Conservation (phyloP, 2,329 filamentous ascomycete genomes). For the Beauveria asiatica region DNA sequence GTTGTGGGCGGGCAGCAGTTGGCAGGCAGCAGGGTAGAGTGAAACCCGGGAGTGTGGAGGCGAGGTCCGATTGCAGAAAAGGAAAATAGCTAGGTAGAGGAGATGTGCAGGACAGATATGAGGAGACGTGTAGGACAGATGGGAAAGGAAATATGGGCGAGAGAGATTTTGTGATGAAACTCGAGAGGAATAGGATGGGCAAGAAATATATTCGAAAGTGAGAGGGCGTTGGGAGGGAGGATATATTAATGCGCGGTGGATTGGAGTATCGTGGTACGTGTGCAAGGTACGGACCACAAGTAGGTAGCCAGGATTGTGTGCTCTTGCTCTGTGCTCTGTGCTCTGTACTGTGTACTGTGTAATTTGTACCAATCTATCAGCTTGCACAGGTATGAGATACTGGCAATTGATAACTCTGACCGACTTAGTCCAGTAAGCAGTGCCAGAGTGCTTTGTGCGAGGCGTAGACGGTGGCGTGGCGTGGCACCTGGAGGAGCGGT, state of each 20-base stretch:
- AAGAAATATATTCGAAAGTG: neutral
- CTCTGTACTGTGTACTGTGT: too few species aligned
- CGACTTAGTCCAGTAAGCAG: too few species aligned
- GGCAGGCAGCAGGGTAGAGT: neutral
- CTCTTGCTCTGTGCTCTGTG: too few species aligned
- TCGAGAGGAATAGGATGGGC: neutral
- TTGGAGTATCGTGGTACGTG: neutral
- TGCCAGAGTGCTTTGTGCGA: neutral
- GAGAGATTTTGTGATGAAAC: too few species aligned
- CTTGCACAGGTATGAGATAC: too few species aligned
- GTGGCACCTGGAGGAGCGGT: neutral
- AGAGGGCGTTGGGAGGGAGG: neutral
- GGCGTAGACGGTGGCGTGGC: neutral
- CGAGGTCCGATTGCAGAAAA: neutral
- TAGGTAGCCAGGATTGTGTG: too few species aligned
- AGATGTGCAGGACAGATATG: neutral
- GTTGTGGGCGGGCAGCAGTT: neutral
- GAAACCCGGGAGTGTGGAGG: neutral
- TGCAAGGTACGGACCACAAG: neutral
- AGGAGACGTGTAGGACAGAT: neutral
- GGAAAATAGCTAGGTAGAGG: neutral
- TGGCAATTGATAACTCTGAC: too few species aligned
- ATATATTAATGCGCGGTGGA: neutral
- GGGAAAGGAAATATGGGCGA: too few species aligned
- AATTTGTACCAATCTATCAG: too few species aligned